Evolutionary conservation across 208 protist species (phyloP).

Genomic region (Acanthamoeba healyi): DNA sequence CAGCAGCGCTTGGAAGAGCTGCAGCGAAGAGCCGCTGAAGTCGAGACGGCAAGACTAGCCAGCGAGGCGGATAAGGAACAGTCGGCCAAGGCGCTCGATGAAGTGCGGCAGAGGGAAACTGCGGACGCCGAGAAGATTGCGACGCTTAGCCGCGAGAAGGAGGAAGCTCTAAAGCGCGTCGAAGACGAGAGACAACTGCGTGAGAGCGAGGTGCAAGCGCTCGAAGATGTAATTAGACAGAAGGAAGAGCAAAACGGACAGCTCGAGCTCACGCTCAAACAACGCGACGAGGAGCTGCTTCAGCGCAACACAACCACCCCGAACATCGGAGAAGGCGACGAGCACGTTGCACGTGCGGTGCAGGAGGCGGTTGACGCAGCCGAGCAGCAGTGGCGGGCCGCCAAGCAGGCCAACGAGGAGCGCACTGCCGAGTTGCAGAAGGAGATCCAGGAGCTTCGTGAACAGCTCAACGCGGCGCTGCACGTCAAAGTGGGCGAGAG

Average conservation of each 20-base stretch:
- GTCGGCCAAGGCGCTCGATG: not conserved
- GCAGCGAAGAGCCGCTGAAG: not conserved
- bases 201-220: not conserved
- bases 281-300: not conserved
- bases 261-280: not conserved
- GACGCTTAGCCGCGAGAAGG: not conserved
- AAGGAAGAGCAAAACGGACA: not conserved
- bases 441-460: not conserved
- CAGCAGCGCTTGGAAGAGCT: not conserved
- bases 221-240: not conserved
- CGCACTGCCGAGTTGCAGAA: not conserved
- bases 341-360: too few relatives aligned
- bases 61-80: not conserved
- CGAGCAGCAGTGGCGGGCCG: too few relatives aligned
- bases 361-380: too few relatives aligned
- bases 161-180: not conserved
- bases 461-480: not conserved
- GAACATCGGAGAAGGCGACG: too few relatives aligned
- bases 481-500: too few relatives aligned
- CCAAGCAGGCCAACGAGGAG: too few relatives aligned
- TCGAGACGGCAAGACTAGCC: not conserved
- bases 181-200: not conserved
- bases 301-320: too few relatives aligned
- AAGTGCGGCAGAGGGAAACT: not conserved
- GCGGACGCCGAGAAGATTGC: not conserved